phyloP scores from a whole-genome alignment of 1,139 yeast genomes.

The Suhomyces anneliseae region DNA sequence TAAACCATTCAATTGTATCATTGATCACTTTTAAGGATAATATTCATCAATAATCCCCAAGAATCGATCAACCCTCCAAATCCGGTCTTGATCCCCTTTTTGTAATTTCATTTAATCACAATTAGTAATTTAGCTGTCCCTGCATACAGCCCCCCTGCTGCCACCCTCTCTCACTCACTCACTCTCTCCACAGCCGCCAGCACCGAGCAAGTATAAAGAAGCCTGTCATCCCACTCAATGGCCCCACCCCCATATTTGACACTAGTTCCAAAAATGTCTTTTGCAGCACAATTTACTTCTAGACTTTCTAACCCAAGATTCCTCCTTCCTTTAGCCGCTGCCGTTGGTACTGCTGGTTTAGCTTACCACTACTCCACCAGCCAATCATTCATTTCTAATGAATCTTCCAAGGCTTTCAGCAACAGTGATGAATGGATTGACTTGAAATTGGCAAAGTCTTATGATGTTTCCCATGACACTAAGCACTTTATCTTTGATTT shows the following conservation, averaged over 20 bases:
- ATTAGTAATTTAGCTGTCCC: neutral
- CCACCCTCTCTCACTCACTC: neutral
- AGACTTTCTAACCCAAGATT: constrained; percentile 28
- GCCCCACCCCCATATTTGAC: neutral
- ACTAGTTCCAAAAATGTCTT: constrained; percentile 13
- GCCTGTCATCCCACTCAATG: neutral
- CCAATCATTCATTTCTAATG: constrained; percentile 38
- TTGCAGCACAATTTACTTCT: constrained; percentile 18
- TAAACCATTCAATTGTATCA: neutral
- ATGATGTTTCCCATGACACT: constrained; percentile 61
- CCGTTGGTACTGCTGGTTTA: constrained; percentile 55
- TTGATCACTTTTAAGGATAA: too few relatives aligned
- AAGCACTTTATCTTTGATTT: constrained; percentile 72
- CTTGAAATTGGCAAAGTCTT: constrained; percentile 61
- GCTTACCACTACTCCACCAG: constrained; percentile 44
- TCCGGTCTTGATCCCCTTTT: too few relatives aligned
- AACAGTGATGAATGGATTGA: constrained; percentile 83
- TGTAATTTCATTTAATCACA: neutral
- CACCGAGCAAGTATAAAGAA: constrained; percentile 6
- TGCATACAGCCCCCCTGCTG: neutral
- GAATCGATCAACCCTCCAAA: too few relatives aligned
- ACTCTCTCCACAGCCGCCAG: constrained; percentile 2
- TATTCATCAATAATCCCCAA: too few relatives aligned
- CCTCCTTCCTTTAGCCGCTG: constrained; percentile 35
- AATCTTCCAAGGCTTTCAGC: constrained; percentile 55